These are phyloP conservation scores for Chlamydomonas sphaeroides DNA, from an alignment of 139 green algal genomes.

Conservation along the genomic window DNA sequence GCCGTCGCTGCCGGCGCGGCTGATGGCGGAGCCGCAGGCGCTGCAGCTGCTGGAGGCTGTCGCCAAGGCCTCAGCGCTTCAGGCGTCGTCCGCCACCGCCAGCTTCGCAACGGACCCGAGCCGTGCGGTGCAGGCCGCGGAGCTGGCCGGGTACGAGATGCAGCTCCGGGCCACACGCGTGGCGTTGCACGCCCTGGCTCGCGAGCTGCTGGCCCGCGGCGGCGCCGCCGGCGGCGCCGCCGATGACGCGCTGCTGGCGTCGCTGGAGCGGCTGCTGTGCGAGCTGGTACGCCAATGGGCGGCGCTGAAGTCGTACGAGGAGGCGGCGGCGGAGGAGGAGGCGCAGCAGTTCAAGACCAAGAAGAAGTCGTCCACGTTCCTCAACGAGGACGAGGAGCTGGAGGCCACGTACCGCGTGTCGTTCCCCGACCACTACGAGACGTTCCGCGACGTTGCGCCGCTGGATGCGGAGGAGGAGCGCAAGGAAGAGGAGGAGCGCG, in stretches of 20 bases:
- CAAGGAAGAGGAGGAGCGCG: conserved; percentile 5
- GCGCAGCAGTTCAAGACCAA: conserved; percentile 86
- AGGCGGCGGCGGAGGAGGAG: conserved; percentile 69
- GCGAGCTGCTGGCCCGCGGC: conserved; percentile 45
- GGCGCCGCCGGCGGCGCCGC: not conserved
- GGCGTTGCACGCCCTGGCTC: conserved; percentile 56
- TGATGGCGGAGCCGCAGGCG: conserved; percentile 24
- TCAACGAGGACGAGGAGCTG: conserved; percentile 82
- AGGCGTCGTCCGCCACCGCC: not conserved
- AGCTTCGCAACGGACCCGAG: not conserved
- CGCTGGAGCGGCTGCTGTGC: conserved; percentile 48
- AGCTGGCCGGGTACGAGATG: conserved; percentile 65
- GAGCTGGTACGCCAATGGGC: conserved; percentile 59
- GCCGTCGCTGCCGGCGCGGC: not conserved
- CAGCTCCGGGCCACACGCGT: conserved; percentile 60
- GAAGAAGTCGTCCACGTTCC: conserved; percentile 51
- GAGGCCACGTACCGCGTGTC: conserved; percentile 70
- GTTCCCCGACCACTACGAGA: conserved; percentile 75
- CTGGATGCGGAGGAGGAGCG: conserved; percentile 52
- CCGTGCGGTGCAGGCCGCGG: conserved; percentile 9
- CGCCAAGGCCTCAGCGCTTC: not conserved
- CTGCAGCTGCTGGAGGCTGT: conserved; percentile 22
- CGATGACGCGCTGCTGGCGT: not conserved
- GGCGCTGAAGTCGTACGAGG: conserved; percentile 68
- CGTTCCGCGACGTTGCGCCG: conserved; percentile 79